Evolutionary conservation across 495 filamentous ascomycete genomes (phyloP).

Genomic region (Oidiodendron maius): DNA sequence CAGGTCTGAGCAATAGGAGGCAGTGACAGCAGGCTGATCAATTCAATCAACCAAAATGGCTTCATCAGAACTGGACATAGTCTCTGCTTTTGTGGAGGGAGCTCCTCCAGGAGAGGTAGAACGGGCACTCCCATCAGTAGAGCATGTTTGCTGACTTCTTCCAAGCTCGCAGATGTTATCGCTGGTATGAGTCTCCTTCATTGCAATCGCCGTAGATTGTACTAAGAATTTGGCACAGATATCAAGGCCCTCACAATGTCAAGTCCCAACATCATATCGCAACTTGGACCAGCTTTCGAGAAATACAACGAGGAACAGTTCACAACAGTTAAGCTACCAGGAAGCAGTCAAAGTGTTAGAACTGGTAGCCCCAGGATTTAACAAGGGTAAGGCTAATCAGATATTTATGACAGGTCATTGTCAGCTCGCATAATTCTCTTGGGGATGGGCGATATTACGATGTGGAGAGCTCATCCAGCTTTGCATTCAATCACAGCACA

Average conservation of each 20-base stretch:
- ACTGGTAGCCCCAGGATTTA: too few species aligned
- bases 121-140: constrained; percentile 5
- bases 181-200: constrained; percentile 53
- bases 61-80: constrained; percentile 44
- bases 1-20: too few species aligned
- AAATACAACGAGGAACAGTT: constrained; percentile 97
- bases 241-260: constrained; percentile 80
- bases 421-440: constrained; percentile 79
- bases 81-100: constrained; percentile 87
- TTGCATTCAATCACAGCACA: constrained; percentile 77
- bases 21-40: not conserved
- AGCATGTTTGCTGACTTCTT: constrained; percentile 19
- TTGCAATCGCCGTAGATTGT: constrained; percentile 4
- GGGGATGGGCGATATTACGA: constrained; percentile 83
- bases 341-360: constrained; percentile 67
- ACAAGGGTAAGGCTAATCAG: too few species aligned
- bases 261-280: constrained; percentile 56
- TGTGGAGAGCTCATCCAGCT: constrained; percentile 76
- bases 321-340: constrained; percentile 79
- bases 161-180: constrained; percentile 81
- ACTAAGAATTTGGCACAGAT: constrained; percentile 44
- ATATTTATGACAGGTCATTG: constrained; percentile 69
- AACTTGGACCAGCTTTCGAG: constrained; percentile 77
- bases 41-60: constrained; percentile 8
- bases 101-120: constrained; percentile 95